Conservation (phyloP, 1,284 basidiomycete genomes). For the Omphalotus olearius region DNA sequence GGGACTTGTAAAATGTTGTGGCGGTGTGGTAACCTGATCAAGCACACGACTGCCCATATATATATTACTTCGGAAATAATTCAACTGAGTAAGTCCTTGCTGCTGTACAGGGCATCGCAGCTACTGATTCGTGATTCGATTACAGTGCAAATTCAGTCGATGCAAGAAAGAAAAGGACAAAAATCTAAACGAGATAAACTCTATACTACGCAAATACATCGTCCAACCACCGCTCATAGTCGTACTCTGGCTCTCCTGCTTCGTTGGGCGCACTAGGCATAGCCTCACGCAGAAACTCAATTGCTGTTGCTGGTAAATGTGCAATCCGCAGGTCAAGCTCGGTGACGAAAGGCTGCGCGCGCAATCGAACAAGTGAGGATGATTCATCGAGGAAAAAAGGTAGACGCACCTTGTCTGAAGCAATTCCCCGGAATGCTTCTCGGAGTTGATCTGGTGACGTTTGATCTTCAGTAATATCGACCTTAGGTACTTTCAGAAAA, state of each 20-base stretch:
- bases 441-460: conserved; percentile 90
- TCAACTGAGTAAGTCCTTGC: too few relatives aligned
- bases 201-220: conserved; percentile 59
- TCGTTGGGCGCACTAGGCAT: conserved; percentile 57
- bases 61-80: background rate
- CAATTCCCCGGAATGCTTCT: conserved; percentile 91
- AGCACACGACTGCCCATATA: conserved; percentile 1
- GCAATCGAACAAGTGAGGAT: conserved; percentile 14
- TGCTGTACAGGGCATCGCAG: background rate
- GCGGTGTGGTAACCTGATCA: background rate
- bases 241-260: conserved; percentile 63
- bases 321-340: conserved; percentile 90
- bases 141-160: too few relatives aligned
- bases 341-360: conserved; percentile 80
- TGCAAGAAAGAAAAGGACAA: background rate
- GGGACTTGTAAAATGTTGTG: conserved; percentile 1
- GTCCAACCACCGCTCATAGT: conserved; percentile 77
- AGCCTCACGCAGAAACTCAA: conserved; percentile 80
- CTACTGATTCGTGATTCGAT: background rate
- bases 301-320: conserved; percentile 73
- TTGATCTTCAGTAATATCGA: conserved; percentile 95
- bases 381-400: background rate
- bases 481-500: conserved; percentile 40
- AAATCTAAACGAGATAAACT: background rate
- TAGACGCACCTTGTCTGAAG: conserved; percentile 76